Conservation (phyloP, 768 basidiomycete species). For the Psilocybe cubensis region DNA sequence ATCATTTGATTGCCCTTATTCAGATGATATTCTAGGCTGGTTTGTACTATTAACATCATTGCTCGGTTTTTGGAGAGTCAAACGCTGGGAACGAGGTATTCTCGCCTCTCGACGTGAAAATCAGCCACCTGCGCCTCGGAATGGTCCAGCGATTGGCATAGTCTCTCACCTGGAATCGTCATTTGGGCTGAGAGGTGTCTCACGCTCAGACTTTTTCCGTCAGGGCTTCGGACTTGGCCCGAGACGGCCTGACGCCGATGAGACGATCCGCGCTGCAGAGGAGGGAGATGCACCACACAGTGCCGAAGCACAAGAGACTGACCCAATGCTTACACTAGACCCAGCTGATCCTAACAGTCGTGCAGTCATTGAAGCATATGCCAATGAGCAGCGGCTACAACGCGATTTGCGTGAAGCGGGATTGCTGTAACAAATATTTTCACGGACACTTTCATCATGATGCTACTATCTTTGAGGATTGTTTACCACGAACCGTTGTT, state of each 20-base stretch:
- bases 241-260: constrained; percentile 24
- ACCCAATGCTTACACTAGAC: constrained; percentile 38
- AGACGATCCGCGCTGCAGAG: constrained; percentile 27
- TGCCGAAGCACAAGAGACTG: constrained; percentile 12
- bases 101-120: constrained; percentile 55
- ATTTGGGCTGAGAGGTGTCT: constrained; percentile 42
- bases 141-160: constrained; percentile 25
- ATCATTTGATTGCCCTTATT: neutral
- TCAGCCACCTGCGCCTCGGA: constrained; percentile 17
- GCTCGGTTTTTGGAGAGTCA: constrained; percentile 88
- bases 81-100: constrained; percentile 85
- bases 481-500: neutral
- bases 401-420: constrained; percentile 67
- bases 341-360: constrained; percentile 44
- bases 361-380: constrained; percentile 47
- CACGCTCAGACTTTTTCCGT: constrained; percentile 45
- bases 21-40: constrained; percentile 26
- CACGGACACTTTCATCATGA: neutral
- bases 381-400: constrained; percentile 60
- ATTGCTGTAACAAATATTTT: constrained; percentile 45
- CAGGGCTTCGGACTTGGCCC: constrained; percentile 46
- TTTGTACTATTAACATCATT: constrained; percentile 79
- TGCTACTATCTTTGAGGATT: neutral
- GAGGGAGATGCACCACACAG: constrained; percentile 32
- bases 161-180: constrained; percentile 41